Conservation (phyloP, 2,329 filamentous ascomycete genomes). For the Metarhizium anisopliae region DNA sequence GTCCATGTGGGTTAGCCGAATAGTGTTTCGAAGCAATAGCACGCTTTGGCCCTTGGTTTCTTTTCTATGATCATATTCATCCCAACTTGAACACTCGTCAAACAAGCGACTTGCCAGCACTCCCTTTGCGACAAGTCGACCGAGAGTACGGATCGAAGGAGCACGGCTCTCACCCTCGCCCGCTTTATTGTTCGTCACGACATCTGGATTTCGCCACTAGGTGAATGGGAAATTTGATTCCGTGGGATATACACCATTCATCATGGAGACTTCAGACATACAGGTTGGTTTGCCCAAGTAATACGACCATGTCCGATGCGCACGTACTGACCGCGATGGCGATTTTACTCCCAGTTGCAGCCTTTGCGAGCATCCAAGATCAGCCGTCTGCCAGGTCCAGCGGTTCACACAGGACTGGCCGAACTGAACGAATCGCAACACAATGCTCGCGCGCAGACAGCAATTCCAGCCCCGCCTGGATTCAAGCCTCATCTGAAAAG, state of each 20-base stretch:
- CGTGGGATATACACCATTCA: slow-evolving; percentile 15
- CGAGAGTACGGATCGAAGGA: slow-evolving; percentile 18
- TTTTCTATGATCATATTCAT: not conserved
- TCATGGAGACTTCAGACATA: slow-evolving; percentile 24
- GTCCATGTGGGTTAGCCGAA: not conserved
- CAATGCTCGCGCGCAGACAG: slow-evolving; percentile 41
- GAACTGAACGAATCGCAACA: slow-evolving; percentile 53
- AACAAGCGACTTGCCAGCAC: not conserved
- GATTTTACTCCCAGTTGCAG: slow-evolving; percentile 9
- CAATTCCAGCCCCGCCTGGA: slow-evolving; percentile 30
- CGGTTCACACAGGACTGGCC: slow-evolving; percentile 26
- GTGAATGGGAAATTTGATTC: slow-evolving; percentile 1
- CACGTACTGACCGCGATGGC: not conserved
- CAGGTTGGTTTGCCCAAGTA: slow-evolving; percentile 13
- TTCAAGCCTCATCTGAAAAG: slow-evolving; percentile 39
- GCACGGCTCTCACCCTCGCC: slow-evolving; percentile 19
- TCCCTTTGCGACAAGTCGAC: slow-evolving; percentile 13
- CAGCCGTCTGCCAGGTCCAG: slow-evolving; percentile 23
- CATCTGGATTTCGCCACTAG: not conserved
- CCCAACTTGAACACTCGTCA: not conserved
- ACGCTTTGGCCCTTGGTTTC: not conserved
- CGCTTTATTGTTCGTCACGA: not conserved
- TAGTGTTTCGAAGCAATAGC: not conserved
- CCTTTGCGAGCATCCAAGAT: slow-evolving; percentile 20
- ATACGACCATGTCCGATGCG: not conserved